These are phyloP conservation scores for Hypoxylon sp. DNA, from an alignment of 2,329 filamentous ascomycete genomes.

Conservation along the genomic window DNA sequence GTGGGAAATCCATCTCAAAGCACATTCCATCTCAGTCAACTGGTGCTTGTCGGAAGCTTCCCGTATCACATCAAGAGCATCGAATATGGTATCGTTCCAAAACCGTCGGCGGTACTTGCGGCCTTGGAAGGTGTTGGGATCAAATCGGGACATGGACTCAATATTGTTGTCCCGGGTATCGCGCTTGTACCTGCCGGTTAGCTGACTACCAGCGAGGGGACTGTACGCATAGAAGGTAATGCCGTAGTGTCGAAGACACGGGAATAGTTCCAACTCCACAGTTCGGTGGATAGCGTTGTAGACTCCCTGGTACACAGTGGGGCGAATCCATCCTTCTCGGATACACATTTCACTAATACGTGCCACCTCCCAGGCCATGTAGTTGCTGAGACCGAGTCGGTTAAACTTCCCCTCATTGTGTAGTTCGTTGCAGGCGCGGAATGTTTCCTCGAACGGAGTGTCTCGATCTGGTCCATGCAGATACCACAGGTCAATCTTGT, in stretches of 20 bases:
- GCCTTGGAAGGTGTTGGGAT: no score
- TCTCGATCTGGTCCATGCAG: constrained; percentile 55
- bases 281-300: constrained; percentile 57
- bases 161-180: no score
- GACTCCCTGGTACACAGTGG: constrained; percentile 57
- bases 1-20: constrained; percentile 24
- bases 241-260: constrained; percentile 51
- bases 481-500: constrained; percentile 28
- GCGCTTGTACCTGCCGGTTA: no score
- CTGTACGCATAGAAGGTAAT: constrained; percentile 57
- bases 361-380: constrained; percentile 54
- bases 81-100: no score
- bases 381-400: constrained; percentile 58
- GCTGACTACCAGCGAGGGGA: neutral
- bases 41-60: no score
- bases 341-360: constrained; percentile 54
- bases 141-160: no score
- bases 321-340: constrained; percentile 51
- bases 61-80: no score
- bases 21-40: no score
- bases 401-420: constrained; percentile 44
- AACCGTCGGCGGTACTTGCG: no score
- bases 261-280: constrained; percentile 54
- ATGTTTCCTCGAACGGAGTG: constrained; percentile 53
- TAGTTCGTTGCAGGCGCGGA: constrained; percentile 53